These are phyloP conservation scores for Rhodotorula babjevae DNA, from an alignment of 768 basidiomycete species.

Conservation along the genomic window DNA sequence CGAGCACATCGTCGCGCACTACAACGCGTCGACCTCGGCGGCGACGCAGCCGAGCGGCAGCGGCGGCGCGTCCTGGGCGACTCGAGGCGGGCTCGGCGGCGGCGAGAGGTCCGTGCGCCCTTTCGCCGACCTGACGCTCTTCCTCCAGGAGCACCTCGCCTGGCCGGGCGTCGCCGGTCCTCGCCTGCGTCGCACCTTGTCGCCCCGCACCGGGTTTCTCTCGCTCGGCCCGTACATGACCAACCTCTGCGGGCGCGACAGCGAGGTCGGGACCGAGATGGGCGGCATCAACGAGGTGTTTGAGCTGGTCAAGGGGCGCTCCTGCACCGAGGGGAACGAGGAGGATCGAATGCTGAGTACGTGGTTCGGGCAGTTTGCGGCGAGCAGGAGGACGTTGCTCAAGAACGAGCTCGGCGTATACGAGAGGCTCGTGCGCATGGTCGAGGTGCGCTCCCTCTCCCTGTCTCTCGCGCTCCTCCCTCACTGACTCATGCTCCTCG, in stretches of 20 bases:
- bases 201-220: constrained; percentile 39
- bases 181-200: constrained; percentile 33
- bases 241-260: constrained; percentile 41
- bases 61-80: too few relatives aligned
- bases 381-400: constrained; percentile 38
- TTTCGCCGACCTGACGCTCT: constrained; percentile 41
- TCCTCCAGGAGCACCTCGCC: constrained; percentile 44
- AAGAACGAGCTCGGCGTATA: constrained; percentile 34
- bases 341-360: constrained; percentile 26
- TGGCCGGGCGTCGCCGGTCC: constrained; percentile 42
- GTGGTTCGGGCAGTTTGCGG: constrained; percentile 45
- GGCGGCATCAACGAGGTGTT: constrained; percentile 41
- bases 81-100: neutral
- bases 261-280: constrained; percentile 5
- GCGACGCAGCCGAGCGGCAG: too few relatives aligned
- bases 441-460: neutral
- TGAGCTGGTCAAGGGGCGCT: constrained; percentile 32
- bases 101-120: neutral
- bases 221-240: constrained; percentile 44
- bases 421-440: neutral
- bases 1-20: constrained; percentile 40
- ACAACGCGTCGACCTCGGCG: constrained; percentile 20
- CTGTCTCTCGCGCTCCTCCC: too few relatives aligned
- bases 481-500: neutral
- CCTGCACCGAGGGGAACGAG: neutral